phyloP scores from a whole-genome alignment of 495 filamentous ascomycete species.

The Lophiostoma macrostomum region DNA sequence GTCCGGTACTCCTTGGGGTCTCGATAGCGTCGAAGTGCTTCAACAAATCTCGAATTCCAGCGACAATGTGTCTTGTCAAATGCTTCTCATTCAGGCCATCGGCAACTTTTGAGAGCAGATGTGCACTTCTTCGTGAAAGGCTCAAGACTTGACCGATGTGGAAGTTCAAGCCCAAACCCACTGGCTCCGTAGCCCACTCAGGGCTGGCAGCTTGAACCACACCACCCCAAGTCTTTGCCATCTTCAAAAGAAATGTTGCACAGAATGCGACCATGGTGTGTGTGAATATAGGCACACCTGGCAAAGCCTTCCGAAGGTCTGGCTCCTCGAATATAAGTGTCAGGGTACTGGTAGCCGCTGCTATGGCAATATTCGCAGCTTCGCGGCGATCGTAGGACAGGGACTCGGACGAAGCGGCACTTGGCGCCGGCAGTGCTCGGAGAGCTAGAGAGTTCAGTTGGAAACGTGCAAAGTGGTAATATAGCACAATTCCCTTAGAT shows the following conservation, averaged over 20 bases:
- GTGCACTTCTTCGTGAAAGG: slow-evolving; percentile 1
- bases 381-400: slow-evolving; percentile 56
- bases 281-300: slow-evolving; percentile 45
- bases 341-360: slow-evolving; percentile 54
- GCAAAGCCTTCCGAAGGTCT: slow-evolving; percentile 50
- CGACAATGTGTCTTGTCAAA: slow-evolving; percentile 10
- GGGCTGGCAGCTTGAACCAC: slow-evolving; percentile 7
- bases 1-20: not conserved
- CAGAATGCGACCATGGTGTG: slow-evolving; percentile 63
- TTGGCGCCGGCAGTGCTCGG: slow-evolving; percentile 48
- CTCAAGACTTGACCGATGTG: slow-evolving; percentile 6
- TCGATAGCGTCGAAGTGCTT: slow-evolving; percentile 11
- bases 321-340: slow-evolving; percentile 55
- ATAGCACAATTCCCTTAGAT: slow-evolving; percentile 57
- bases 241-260: slow-evolving; percentile 56
- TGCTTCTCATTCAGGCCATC: slow-evolving; percentile 14
- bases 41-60: slow-evolving; percentile 1
- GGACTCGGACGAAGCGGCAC: slow-evolving; percentile 45
- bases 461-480: slow-evolving; percentile 61
- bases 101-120: slow-evolving; percentile 5
- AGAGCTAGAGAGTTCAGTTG: slow-evolving; percentile 59
- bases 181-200: slow-evolving; percentile 6
- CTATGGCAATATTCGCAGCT: slow-evolving; percentile 55
- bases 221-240: slow-evolving; percentile 29
- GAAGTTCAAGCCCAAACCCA: slow-evolving; percentile 10